Evolutionary conservation across 192 early-diverging fungal genomes (phyloP).

Genomic region (Gorgonomyces haynaldii): DNA sequence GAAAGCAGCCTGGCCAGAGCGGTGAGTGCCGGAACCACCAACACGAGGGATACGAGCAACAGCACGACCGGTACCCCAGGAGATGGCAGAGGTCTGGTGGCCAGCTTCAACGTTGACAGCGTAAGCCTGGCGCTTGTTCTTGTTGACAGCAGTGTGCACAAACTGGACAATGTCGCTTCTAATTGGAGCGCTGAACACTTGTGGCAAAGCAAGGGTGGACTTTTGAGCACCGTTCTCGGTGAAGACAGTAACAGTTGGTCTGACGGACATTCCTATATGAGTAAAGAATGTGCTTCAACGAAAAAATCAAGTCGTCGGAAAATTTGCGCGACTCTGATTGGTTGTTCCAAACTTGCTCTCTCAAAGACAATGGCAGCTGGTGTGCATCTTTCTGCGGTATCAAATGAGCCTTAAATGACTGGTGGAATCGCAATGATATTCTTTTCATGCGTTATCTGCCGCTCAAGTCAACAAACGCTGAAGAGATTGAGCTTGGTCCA

Average conservation of each 20-base stretch:
- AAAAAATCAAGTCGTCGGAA: no score
- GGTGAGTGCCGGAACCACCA: constrained; percentile 88
- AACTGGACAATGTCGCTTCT: constrained; percentile 84
- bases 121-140: constrained; percentile 98
- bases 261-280: constrained; percentile 27
- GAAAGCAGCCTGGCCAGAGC: constrained; percentile 96
- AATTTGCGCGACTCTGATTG: no score
- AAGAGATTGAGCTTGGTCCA: no score
- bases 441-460: no score
- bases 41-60: constrained; percentile 99
- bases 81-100: constrained; percentile 96
- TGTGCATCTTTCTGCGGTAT: no score
- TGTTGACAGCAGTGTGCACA: constrained; percentile 96
- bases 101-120: constrained; percentile 90
- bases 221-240: constrained; percentile 59
- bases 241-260: constrained; percentile 88
- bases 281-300: no score
- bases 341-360: no score
- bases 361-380: no score
- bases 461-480: no score
- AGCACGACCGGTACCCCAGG: constrained; percentile 93
- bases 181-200: constrained; percentile 94
- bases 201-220: constrained; percentile 70
- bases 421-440: no score
- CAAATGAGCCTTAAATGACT: no score